Evolutionary conservation across 2,329 filamentous ascomycete species (phyloP).

Genomic region (Penicillium brasilianum): DNA sequence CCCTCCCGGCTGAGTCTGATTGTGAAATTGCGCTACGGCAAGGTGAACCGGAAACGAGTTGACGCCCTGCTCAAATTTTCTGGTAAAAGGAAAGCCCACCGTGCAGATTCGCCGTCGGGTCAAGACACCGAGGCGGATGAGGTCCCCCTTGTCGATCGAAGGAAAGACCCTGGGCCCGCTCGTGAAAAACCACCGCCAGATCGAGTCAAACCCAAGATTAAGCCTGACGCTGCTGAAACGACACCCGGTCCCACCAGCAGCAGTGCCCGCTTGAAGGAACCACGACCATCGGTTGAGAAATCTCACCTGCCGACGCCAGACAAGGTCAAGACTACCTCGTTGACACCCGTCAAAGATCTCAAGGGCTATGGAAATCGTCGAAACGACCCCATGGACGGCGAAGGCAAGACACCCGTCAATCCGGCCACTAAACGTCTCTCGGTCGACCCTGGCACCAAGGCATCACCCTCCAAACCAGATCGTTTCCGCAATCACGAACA

Average conservation of each 20-base stretch:
- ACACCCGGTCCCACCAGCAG: constrained; percentile 30
- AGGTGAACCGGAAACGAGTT: constrained; percentile 54
- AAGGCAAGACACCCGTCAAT: constrained; percentile 47
- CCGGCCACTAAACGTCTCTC: constrained; percentile 36
- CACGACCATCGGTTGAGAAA: constrained; percentile 42
- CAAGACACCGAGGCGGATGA: constrained; percentile 32
- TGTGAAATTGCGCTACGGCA: constrained; percentile 59
- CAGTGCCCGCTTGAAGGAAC: constrained; percentile 43
- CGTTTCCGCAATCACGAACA: constrained; percentile 43
- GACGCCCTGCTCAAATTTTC: constrained; percentile 52
- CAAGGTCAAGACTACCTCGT: constrained; percentile 34
- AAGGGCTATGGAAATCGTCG: constrained; percentile 46
- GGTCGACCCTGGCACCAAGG: constrained; percentile 35
- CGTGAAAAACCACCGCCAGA: constrained; percentile 19
- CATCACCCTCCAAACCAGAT: constrained; percentile 37
- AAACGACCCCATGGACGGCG: constrained; percentile 46
- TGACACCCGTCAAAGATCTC: constrained; percentile 52
- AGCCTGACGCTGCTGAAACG: constrained; percentile 33
- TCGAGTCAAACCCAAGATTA: constrained; percentile 24
- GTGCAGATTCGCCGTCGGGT: constrained; percentile 31
- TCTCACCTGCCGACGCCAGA: constrained; percentile 37
- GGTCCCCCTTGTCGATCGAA: constrained; percentile 24
- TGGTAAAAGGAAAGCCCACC: constrained; percentile 41
- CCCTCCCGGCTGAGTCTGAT: constrained; percentile 43
- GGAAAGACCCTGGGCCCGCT: constrained; percentile 17